Base-by-base conservation (phyloP, 202 grass and related monocot genomes). In the Alloteropsis angusta region DNA sequence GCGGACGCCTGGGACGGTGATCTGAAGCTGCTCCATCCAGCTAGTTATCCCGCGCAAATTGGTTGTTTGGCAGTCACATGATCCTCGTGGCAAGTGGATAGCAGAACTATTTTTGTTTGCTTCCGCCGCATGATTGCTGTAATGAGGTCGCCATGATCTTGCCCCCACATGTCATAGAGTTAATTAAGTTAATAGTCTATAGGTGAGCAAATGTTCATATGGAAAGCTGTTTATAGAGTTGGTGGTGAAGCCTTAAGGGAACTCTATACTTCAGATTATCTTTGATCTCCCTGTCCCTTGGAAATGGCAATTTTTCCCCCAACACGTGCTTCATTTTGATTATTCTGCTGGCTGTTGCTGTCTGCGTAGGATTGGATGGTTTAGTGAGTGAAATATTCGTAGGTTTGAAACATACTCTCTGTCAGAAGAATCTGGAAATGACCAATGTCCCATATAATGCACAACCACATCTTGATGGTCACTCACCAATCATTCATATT, bases 61-160 rank as follows among this genome's bases (percentile, higher is more conserved):
- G 76, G 55, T 52, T 82, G 68, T 68, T 63, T 89, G 68, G 83
- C 79, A 41, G 79, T 79, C 45, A 86, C 30, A 62, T 86, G 83
- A 82, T 63, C 65, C 44, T 18, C 43, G 12, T 56, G 53, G 37
- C 49, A 68, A 47, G 42, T 66, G 39, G 37, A 30, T 28, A 18
- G 16, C 47, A 11, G 43, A 65, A 28, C 36, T 75, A 21, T 46
- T 46, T 62, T 60, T 3, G 47, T 25, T 65, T 32, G 65, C 64
- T 71, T 74, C 49, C 21, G 53, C 47, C 21, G 45, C 30, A 70
- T 50, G 61, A 75, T 75, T 76, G 60, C 9, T 63, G 62, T 46
- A 22, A 44, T 80, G 52, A 38, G 66, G 68, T 85, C 60, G 58
- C 44, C 48, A 55, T 32, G 64, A 89, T 68, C 47, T 55, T 89